These are phyloP conservation scores for Cairneyella variabilis DNA, from an alignment of 495 filamentous ascomycete species.

Conservation along the genomic window DNA sequence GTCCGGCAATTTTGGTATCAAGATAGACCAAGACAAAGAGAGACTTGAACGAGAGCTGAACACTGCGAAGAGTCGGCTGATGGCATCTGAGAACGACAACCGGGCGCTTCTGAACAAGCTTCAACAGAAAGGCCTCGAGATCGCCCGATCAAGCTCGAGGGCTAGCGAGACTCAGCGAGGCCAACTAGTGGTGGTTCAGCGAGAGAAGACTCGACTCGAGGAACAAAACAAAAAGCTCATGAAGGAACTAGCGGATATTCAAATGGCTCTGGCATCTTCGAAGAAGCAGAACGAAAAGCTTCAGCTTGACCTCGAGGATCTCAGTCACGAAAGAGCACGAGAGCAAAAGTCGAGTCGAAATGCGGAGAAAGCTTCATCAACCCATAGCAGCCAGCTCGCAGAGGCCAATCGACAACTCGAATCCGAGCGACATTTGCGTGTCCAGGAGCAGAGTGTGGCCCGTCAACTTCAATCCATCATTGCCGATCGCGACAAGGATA, in stretches of 20 bases:
- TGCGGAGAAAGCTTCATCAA: constrained; percentile 88
- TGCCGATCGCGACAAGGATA: constrained; percentile 72
- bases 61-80: constrained; percentile 83
- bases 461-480: constrained; percentile 74
- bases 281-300: constrained; percentile 98
- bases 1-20: constrained; percentile 79
- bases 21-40: constrained; percentile 90
- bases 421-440: constrained; percentile 80
- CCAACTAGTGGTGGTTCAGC: constrained; percentile 71
- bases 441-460: constrained; percentile 81
- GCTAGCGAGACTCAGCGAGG: constrained; percentile 80
- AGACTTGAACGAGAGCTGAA: constrained; percentile 88
- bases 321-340: constrained; percentile 87
- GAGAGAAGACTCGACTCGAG: constrained; percentile 80
- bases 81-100: constrained; percentile 96
- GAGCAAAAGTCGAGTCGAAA: constrained; percentile 89
- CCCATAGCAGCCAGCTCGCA: constrained; percentile 74
- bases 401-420: constrained; percentile 88
- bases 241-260: constrained; percentile 83
- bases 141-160: constrained; percentile 82
- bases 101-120: constrained; percentile 92
- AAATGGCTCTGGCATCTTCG: constrained; percentile 76
- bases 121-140: constrained; percentile 96
- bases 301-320: constrained; percentile 80
- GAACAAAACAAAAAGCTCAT: constrained; percentile 77